These are phyloP conservation scores for Purshia tridentata DNA, from an alignment of 306 rosid genomes.

Conservation along the genomic window DNA sequence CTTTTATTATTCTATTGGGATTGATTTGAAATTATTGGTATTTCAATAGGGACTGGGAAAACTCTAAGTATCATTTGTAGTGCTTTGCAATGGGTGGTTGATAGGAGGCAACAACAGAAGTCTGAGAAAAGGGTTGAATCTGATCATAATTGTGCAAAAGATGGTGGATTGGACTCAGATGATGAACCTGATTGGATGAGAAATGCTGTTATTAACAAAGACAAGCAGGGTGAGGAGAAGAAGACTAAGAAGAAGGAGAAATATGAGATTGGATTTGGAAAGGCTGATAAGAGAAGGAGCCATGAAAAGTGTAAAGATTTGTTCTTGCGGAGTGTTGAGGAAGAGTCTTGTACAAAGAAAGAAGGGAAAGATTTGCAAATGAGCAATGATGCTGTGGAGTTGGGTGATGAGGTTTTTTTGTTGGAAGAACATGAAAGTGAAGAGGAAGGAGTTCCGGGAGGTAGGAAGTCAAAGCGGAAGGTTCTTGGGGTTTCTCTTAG, in stretches of 20 bases:
- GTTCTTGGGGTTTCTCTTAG: slow-evolving; percentile 30
- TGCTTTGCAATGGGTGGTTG: slow-evolving; percentile 86
- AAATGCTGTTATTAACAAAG: slow-evolving; percentile 46
- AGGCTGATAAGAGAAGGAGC: slow-evolving; percentile 26
- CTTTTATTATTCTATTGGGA: neutral
- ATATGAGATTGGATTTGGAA: slow-evolving; percentile 32
- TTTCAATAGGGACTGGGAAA: slow-evolving; percentile 79
- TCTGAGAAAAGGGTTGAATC: slow-evolving; percentile 26
- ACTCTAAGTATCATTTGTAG: slow-evolving; percentile 89
- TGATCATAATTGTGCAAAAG: slow-evolving; percentile 27
- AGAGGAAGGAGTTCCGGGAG: slow-evolving; percentile 44
- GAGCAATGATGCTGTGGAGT: slow-evolving; percentile 37
- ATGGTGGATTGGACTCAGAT: slow-evolving; percentile 43
- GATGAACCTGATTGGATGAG: slow-evolving; percentile 97
- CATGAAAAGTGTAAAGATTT: slow-evolving; percentile 32
- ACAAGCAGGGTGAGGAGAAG: slow-evolving; percentile 32
- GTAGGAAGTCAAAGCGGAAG: slow-evolving; percentile 61
- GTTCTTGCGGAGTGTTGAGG: slow-evolving; percentile 23
- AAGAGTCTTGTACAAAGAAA: slow-evolving; percentile 30
- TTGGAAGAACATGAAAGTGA: slow-evolving; percentile 81
- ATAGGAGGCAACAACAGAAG: slow-evolving; percentile 46
- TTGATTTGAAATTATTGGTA: slow-evolving; percentile 12
- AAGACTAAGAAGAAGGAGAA: slow-evolving; percentile 40
- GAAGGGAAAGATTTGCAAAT: slow-evolving; percentile 31
- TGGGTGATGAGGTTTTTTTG: slow-evolving; percentile 69